phyloP scores from a whole-genome alignment of 352 stramenopile genomes.

The Paralagenidium karlingii region DNA sequence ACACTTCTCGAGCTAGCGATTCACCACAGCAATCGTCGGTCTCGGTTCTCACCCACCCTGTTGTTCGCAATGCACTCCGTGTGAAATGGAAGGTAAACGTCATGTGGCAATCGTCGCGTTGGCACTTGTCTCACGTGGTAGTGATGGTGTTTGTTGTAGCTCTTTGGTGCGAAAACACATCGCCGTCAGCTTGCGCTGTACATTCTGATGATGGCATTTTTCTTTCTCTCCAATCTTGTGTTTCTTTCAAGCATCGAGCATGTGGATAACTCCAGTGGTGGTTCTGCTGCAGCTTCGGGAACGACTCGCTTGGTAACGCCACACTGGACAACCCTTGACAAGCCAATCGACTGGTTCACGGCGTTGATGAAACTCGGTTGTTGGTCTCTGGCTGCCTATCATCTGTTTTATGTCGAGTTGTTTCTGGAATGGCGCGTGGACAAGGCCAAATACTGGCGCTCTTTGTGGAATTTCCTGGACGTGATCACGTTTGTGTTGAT shows the following conservation, averaged over 20 bases:
- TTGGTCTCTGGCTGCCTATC: conserved; percentile 29
- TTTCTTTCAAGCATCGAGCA: no score
- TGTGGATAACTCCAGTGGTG: no score
- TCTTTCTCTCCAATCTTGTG: conserved; percentile 42
- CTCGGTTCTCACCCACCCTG: conserved; percentile 26
- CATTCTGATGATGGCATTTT: conserved; percentile 31
- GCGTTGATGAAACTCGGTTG: conserved; percentile 24
- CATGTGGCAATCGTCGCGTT: neutral
- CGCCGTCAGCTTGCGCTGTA: conserved; percentile 28
- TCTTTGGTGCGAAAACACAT: conserved; percentile 21
- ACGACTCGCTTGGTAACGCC: conserved; percentile 13
- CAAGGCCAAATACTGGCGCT: conserved; percentile 26
- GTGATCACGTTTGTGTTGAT: conserved; percentile 33
- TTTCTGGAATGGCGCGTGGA: conserved; percentile 37
- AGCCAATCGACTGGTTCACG: conserved; percentile 22
- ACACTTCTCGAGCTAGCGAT: no score
- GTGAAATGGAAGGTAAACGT: conserved; percentile 30
- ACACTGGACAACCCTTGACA: conserved; percentile 13
- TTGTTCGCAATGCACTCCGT: conserved; percentile 32
- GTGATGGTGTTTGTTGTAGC: conserved; percentile 1
- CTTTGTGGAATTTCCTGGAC: conserved; percentile 39
- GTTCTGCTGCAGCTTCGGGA: conserved; percentile 27
- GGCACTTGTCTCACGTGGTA: neutral
- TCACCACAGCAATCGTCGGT: conserved; percentile 7
- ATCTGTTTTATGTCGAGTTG: conserved; percentile 44